These are phyloP conservation scores for Paecilomyces formosus DNA, from an alignment of 2,329 filamentous ascomycete species.

Conservation along the genomic window DNA sequence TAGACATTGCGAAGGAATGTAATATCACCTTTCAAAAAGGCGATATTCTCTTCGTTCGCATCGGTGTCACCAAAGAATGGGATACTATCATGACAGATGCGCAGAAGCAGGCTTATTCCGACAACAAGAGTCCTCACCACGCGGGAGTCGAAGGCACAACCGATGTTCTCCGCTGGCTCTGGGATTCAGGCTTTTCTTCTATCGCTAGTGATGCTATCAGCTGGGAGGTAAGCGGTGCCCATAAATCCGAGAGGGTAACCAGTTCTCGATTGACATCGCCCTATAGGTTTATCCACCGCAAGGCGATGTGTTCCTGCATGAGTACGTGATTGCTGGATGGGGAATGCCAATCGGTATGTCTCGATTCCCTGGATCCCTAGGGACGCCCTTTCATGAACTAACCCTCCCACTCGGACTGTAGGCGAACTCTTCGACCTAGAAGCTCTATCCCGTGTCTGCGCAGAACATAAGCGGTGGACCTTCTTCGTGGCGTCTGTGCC, in stretches of 20 bases:
- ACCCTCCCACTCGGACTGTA: background rate
- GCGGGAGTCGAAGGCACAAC: conserved; percentile 45
- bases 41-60: conserved; percentile 47
- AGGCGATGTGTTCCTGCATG: conserved; percentile 35
- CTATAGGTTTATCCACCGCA: conserved; percentile 35
- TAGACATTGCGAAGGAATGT: conserved; percentile 34
- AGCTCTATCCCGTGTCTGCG: conserved; percentile 28
- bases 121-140: conserved; percentile 33
- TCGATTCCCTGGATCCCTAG: background rate
- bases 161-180: conserved; percentile 50
- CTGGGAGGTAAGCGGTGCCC: conserved; percentile 39
- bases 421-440: conserved; percentile 43
- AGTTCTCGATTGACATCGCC: conserved; percentile 5
- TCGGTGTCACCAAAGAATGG: conserved; percentile 35
- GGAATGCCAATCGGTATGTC: conserved; percentile 41
- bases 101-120: conserved; percentile 21
- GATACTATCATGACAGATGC: conserved; percentile 28
- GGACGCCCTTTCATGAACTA: conserved; percentile 21
- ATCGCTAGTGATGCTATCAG: conserved; percentile 51
- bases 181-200: conserved; percentile 51
- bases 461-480: conserved; percentile 34
- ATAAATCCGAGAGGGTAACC: background rate
- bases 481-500: conserved; percentile 46
- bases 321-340: conserved; percentile 45
- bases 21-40: conserved; percentile 41